Evolutionary conservation across 768 basidiomycete species (phyloP), one percentile per base, ranked within the genome.

Genomic region (Tricholoma hemisulphureum): DNA sequence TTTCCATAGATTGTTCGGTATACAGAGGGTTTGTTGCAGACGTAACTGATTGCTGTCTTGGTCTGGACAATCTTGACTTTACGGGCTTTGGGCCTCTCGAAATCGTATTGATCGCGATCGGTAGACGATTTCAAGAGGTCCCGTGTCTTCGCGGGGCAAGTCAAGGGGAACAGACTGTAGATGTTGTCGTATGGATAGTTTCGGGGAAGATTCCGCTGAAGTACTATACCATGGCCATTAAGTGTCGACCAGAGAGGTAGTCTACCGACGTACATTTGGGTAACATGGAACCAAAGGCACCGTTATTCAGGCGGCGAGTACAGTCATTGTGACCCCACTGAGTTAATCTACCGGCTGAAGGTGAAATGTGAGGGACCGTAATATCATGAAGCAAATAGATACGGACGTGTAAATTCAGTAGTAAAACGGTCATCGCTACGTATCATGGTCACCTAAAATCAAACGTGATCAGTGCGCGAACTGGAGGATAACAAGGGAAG

Each of bases 311-410:
- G 2, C 28, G 45, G 7, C 46, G 20, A n/a, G 39, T 20, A 24
- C 67, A 65, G 20, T 70, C 67, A 18, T 61, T 54, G 45, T 53
- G 46, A 34, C 65, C 67, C 68, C 68, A 69, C 16, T 59, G 60
- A 20, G 65, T 63, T 34, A 67, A 50, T 20, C 39, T 52, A 14
- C 8, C 48, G 6, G 58, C 62, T 63, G 10, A n/a, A n/a, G n/a
- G n/a, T n/a, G 14, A 55, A 4, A 45, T 48, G 4, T 2, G 10
- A 21, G 18, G 45, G 23, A 18, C 31, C 21, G 48, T 18, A 28
- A 4, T 34, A n/a, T 32, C 29, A 48, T 32, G 26, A 26, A 14
- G 3, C 4, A 52, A 13, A 26, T 14, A 13, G 11, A 23, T 16
- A 53, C 58, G 11, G 48, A 64, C 65, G 57, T 4, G 39, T 60